Percentiles rank a stretch among this genome's conserved stretches.
Conservation (phyloP, 148 eudicot genomes). For the Hydrangea macrophylla region DNA sequence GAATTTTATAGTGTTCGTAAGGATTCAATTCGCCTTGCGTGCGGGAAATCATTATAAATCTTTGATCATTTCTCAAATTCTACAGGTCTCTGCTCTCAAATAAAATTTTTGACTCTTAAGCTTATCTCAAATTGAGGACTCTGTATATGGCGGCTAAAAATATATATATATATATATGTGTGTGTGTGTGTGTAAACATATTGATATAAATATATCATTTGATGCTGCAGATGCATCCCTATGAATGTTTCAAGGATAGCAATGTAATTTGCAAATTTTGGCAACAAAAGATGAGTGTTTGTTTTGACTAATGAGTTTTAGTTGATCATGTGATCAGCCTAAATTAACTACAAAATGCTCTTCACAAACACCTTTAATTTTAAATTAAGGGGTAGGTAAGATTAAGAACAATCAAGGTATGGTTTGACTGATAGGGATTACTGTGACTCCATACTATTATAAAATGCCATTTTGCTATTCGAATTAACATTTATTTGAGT, state of each 20-base stretch:
- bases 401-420: neutral
- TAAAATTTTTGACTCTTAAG: no score
- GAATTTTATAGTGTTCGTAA: no score
- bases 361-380: neutral
- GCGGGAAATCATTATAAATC: no score
- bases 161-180: no score
- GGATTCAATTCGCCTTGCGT: no score
- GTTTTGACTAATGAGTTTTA: neutral
- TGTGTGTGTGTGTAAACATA: no score
- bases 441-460: neutral
- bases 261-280: neutral
- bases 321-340: neutral
- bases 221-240: neutral
- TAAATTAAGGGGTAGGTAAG: neutral
- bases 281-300: neutral
- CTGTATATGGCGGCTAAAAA: no score
- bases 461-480: no score
- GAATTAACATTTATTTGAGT: no score
- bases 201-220: neutral
- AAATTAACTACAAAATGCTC: neutral
- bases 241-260: neutral
- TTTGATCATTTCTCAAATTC: no score
- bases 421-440: constrained; percentile 8
- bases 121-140: no score
- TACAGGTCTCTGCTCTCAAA: no score